A percentile compares a stretch with the other conserved stretches of the same genome.
Conservation (phyloP, 2,329 filamentous ascomycete genomes). For the Colletotrichum musae region DNA sequence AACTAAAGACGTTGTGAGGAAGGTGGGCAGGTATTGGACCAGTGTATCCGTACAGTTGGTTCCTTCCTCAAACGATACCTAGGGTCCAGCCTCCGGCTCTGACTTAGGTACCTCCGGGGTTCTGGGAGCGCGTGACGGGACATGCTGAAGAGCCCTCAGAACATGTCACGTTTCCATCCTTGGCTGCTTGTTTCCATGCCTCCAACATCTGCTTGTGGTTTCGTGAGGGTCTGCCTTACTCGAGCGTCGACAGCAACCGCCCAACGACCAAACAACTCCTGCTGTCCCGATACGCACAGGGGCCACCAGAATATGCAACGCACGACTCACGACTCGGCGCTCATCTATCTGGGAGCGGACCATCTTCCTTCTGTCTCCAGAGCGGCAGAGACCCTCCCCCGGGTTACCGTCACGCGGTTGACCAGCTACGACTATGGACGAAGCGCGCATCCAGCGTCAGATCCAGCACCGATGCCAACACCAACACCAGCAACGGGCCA, state of each 20-base stretch:
- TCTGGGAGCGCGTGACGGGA: slow-evolving; percentile 1
- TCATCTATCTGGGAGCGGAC: neutral
- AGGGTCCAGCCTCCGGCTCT: slow-evolving; percentile 3
- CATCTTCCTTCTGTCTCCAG: slow-evolving; percentile 2
- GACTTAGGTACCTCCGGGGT: neutral
- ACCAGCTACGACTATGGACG: neutral
- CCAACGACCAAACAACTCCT: neutral
- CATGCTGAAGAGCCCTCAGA: neutral
- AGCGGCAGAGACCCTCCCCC: slow-evolving; percentile 17
- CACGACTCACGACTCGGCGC: neutral
- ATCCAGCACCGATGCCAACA: too few species aligned
- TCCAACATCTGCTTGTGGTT: neutral
- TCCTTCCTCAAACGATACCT: neutral
- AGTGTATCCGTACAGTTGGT: neutral
- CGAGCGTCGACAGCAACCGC: neutral
- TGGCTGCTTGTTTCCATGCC: slow-evolving; percentile 1
- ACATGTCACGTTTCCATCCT: neutral
- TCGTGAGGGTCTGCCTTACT: neutral
- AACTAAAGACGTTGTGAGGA: too few species aligned
- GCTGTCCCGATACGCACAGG: neutral
- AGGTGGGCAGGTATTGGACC: too few species aligned
- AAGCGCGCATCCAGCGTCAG: too few species aligned
- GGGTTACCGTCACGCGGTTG: slow-evolving; percentile 11
- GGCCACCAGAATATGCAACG: neutral
- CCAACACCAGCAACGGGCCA: neutral